Evolutionary conservation across 139 green algal genomes (phyloP).

Genomic region (Deuterostichococcus epilithicus): DNA sequence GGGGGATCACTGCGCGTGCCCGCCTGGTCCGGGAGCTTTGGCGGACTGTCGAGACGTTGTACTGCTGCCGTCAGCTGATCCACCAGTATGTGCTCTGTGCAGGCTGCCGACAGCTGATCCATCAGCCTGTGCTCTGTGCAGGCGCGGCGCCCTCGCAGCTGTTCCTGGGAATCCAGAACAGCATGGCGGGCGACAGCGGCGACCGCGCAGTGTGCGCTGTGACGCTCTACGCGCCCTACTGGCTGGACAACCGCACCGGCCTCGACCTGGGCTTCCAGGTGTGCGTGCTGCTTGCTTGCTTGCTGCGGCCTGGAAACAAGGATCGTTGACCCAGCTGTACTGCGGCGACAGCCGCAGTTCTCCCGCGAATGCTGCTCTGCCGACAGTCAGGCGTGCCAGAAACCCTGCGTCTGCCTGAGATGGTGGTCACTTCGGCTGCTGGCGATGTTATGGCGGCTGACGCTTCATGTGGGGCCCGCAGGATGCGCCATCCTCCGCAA

Average conservation of each 20-base stretch:
- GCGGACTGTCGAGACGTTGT: neutral
- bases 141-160: conserved; percentile 36
- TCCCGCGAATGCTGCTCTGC: too few species aligned
- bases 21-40: too few species aligned
- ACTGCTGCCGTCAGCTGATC: neutral
- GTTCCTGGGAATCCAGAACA: conserved; percentile 59
- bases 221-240: conserved; percentile 61
- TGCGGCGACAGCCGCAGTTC: too few species aligned
- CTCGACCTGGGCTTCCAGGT: conserved; percentile 71
- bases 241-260: conserved; percentile 80
- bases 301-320: too few species aligned
- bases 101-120: neutral
- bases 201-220: conserved; percentile 35
- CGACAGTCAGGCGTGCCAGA: too few species aligned
- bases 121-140: neutral
- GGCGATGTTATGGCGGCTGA: too few species aligned
- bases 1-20: too few species aligned
- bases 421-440: too few species aligned
- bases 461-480: too few species aligned
- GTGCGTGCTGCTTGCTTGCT: too few species aligned
- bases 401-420: too few species aligned
- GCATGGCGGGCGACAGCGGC: conserved; percentile 15
- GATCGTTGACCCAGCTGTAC: too few species aligned
- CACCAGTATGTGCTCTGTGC: neutral
- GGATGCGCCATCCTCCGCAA: neutral